Base-by-base conservation (phyloP, 2,329 filamentous ascomycete species). In the Boeremia lycopersici region DNA sequence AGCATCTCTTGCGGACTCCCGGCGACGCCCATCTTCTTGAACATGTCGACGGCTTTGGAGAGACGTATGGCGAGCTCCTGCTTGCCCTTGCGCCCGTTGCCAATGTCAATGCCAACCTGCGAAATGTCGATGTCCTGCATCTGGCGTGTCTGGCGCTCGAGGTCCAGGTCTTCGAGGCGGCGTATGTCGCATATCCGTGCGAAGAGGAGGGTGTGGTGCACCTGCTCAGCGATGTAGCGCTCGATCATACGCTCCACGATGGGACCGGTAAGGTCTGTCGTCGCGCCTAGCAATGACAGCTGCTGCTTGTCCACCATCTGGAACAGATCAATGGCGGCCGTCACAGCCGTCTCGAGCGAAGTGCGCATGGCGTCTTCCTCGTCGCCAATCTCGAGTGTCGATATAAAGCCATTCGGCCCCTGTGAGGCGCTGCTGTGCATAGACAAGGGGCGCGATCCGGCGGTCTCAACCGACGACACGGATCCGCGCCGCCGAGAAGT, bases 281-380 rank as follows among this genome's bases (percentile, higher is more conserved):
- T 96, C 4, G 93, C 90, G 15, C 93, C 95, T 4, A 99, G 82
- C 31, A 96, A 82, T 3, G 93, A 97, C 26, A 99, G 80, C 68
- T 98, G 95, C 67, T 96, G 91, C 73, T 96, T 96, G 72, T 99
- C 95, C 6, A 99, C 93, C 56, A 88, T 87, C 68, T 98, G 93
- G 63, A 99, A 99, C 1, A 98, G 82, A 68, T 99, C 95, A 62
- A 99, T 98, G 0, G 93, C 95, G 9, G 90, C 86, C 9, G 91
- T 96, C 10, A 99, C 90, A 1, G 93, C 93, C 1, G 90, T 96
- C 76, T 99, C 95, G 12, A 98, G 79, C 13, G 92, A 91, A 19
- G 87, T 87, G 51, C 93, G 84, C 88, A 99, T 93, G 28, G 91
- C 82, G 63, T 96, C 89, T 73, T 98, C 95, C 63, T 97, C 93